Base-by-base conservation (phyloP, 2,329 filamentous ascomycete genomes). In the Mariannaea elegans region DNA sequence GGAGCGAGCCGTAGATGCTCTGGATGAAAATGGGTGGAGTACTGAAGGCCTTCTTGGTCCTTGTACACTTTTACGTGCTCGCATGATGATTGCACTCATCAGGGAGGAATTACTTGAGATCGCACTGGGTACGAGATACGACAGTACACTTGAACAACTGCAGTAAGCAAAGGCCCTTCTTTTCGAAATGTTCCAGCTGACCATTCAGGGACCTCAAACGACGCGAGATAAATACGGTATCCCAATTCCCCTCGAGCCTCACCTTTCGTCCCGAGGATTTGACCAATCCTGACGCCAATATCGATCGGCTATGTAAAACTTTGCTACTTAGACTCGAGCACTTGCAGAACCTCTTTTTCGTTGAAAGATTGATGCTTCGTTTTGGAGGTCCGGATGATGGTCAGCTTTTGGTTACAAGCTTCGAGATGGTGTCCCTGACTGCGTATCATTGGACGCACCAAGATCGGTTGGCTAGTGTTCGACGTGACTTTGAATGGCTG, bases 21-120 rank as follows among this genome's bases (percentile, higher is more conserved):
- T 59, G 32, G 56, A 59, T 19, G 49, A 49, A 21, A 21, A 21
- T 2, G 56, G 56, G 9, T 59, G 49, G 56, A 54, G 48, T 16
- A 53, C 23, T 1, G 10, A 53, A 4, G 44, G 49, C 5, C 34
- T 31, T 13, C 65, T 85, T 0, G 74, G 80, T 18, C 68, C 80
- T 0, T 75, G 77, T 0, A 86, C 84, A 0, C 77, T 80, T 54
- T 66, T 75, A 0, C 75, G 85, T 23, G 79, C 82, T 0, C 80
- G 81, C 42, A 76, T 77, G 2, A 75, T 80, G 10, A 77, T 87
- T 32, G 80, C 81, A 2, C 68, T 77, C 1, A 77, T 88, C 7
- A 77, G 83, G 2, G 86, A 89, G 61, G 85, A 89, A 46, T 81
- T 89, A 4, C 76, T 89, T 4, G 83, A 87, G 62, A 76, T 88